phyloP scores from a whole-genome alignment of 2,329 filamentous ascomycete species.

The Eutypa lata region DNA sequence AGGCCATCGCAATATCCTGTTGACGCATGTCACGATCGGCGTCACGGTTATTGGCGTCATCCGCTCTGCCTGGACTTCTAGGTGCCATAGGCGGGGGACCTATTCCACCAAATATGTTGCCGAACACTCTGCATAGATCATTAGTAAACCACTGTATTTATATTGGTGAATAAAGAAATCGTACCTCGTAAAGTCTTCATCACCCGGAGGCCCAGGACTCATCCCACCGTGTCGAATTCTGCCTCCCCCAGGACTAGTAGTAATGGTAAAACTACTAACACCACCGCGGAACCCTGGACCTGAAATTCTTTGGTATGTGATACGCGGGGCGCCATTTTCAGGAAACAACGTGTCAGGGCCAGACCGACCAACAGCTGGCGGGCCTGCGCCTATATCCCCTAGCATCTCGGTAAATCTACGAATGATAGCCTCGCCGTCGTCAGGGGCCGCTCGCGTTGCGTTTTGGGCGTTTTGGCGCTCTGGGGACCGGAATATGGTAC shows the following conservation, averaged over 20 bases:
- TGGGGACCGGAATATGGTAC: constrained; percentile 28
- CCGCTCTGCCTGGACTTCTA: constrained; percentile 13
- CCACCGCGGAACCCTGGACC: constrained; percentile 34
- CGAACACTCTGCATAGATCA: constrained; percentile 40
- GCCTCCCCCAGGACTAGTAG: constrained; percentile 33
- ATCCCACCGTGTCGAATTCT: constrained; percentile 11
- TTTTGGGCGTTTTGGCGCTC: constrained; percentile 11
- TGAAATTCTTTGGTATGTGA: constrained; percentile 32
- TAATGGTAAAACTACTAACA: constrained; percentile 47
- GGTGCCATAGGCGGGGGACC: constrained; percentile 30
- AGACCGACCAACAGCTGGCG: constrained; percentile 17
- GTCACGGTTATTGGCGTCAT: constrained; percentile 18
- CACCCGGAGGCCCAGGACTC: constrained; percentile 16
- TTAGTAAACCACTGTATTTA: constrained; percentile 26
- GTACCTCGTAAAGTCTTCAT: constrained; percentile 49
- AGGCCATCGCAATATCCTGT: constrained; percentile 32
- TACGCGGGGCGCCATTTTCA: constrained; percentile 11
- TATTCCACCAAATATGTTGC: constrained; percentile 39
- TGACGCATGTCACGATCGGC: constrained; percentile 15
- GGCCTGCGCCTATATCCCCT: constrained; percentile 23
- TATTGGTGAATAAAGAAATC: constrained; percentile 17
- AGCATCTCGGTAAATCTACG: constrained; percentile 37
- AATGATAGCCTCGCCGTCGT: constrained; percentile 28
- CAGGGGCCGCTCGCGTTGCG: constrained; percentile 14
- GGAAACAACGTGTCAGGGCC: constrained; percentile 22